A percentile compares a stretch with the other conserved stretches of the same genome.
Conservation (phyloP, 306 rosid species). For the Citrullus amarus region DNA sequence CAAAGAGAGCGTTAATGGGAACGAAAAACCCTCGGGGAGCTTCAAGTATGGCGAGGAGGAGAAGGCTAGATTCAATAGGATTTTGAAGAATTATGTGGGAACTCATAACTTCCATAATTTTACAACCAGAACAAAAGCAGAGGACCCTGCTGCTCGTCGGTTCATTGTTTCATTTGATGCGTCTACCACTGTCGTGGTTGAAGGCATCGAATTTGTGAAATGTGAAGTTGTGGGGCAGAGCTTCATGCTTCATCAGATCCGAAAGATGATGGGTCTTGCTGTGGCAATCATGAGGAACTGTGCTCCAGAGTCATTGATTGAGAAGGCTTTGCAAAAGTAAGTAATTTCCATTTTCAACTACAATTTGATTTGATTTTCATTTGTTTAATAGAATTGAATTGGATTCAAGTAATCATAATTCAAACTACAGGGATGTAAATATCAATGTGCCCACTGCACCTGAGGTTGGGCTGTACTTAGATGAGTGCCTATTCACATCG, state of each 20-base stretch:
- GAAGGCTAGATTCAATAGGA: constrained; percentile 60
- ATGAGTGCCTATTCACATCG: constrained; percentile 76
- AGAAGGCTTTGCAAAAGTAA: constrained; percentile 70
- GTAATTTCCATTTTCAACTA: constrained; percentile 3
- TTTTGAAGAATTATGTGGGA: constrained; percentile 57
- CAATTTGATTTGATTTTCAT: not conserved
- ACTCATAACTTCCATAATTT: constrained; percentile 93
- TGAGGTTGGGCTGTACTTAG: constrained; percentile 88
- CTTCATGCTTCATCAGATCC: constrained; percentile 98
- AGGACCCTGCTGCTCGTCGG: constrained; percentile 62
- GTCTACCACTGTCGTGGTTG: constrained; percentile 29
- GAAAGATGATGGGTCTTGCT: constrained; percentile 87
- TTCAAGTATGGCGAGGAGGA: constrained; percentile 61
- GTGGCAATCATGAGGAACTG: constrained; percentile 82
- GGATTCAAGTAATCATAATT: not conserved
- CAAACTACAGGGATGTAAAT: constrained; percentile 49
- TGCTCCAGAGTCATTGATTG: constrained; percentile 59
- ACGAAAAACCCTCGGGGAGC: constrained; percentile 18
- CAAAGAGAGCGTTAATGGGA: constrained; percentile 28
- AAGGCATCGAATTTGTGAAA: constrained; percentile 69
- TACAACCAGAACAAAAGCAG: constrained; percentile 88
- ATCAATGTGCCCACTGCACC: constrained; percentile 91
- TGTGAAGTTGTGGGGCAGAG: constrained; percentile 95
- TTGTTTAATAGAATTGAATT: not conserved
- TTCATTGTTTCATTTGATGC: constrained; percentile 70